Conservation (phyloP, 345 rosid genomes). For the Eucalyptus melliodora region DNA sequence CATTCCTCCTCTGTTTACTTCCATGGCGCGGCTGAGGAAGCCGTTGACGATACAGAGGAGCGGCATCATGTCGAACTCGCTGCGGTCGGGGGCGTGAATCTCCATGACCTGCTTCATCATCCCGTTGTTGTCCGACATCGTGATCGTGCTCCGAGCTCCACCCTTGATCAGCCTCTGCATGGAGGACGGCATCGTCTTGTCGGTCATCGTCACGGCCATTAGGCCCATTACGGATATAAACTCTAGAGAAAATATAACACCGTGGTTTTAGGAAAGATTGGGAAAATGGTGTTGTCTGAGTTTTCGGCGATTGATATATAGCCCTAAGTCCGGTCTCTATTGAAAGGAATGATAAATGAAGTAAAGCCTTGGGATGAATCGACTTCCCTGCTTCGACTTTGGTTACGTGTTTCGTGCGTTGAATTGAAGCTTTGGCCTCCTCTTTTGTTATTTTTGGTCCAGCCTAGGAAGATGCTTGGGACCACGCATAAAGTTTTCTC, state of each 20-base stretch:
- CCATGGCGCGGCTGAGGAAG: conserved; percentile 32
- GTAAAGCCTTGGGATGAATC: conserved; percentile 15
- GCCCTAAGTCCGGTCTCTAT: not conserved
- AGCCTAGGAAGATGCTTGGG: not conserved
- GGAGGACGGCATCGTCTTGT: not conserved
- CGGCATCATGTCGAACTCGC: conserved; percentile 35
- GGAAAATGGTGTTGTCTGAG: not conserved
- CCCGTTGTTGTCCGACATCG: conserved; percentile 34
- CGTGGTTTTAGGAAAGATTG: not conserved
- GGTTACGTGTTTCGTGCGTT: conserved; percentile 5
- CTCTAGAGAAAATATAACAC: not conserved
- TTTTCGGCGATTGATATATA: not conserved
- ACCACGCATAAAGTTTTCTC: not conserved
- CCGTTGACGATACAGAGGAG: conserved; percentile 48
- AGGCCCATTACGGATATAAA: not conserved
- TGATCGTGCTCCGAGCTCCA: conserved; percentile 3
- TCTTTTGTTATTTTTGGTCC: not conserved
- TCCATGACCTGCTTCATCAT: conserved; percentile 41
- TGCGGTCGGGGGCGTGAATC: conserved; percentile 52
- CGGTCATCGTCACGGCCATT: not conserved
- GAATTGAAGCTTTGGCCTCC: not conserved
- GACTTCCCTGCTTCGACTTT: conserved; percentile 54
- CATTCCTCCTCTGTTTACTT: not conserved
- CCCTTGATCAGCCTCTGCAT: conserved; percentile 5
- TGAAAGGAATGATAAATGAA: not conserved